Base-by-base conservation (phyloP, 2,329 filamentous ascomycete species). In the Venturia nashicola region DNA sequence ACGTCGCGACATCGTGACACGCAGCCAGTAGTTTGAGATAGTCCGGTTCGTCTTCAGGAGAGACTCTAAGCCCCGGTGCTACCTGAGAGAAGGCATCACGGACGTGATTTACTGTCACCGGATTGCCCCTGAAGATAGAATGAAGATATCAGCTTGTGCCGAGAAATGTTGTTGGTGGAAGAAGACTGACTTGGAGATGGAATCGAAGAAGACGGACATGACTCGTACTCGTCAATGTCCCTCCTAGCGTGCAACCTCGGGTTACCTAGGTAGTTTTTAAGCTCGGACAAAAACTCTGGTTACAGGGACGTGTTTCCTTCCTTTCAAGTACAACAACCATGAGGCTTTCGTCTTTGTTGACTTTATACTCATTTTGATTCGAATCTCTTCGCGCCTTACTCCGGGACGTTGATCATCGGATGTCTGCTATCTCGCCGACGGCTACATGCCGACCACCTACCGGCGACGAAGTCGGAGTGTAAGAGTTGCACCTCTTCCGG, bases 11-110 rank as follows among this genome's bases (percentile, higher is more conserved):
- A 62, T 62, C 61, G 44, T 62, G 61, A 34, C 61, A 62, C 42
- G 61, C 42, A n/a, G 61, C 61, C 5, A 62, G 46, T 54, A 62
- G 43, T 27, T 62, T 62, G 23, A 51, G 34, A 46, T 48, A 62
- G 11, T 62, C 61, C 14, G 43, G 20, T 20, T 62, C 61, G 43
- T 62, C 61, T 39, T 62, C 61, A 34, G 61, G 23, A 34, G 42
- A 54, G 34, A 54, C 42, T 27, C 54, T 54, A 11, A 62, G 20
- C 8, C 61, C 61, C 4, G 51, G 51, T n/a, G 27, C 51, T 18
- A 62, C 61, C 16, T 62, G 23, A 16, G 61, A 46, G 34, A 51
- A 54, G n/a, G 61, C 61, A 46, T 40, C 7, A 34, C 61, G 34
- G 61, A 62, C 44, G 27, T 62, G 42, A 20, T 62, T 20, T 23